Conservation (phyloP, 225 moss, liverwort and hornwort species). For the Sphagnum tenellum region DNA sequence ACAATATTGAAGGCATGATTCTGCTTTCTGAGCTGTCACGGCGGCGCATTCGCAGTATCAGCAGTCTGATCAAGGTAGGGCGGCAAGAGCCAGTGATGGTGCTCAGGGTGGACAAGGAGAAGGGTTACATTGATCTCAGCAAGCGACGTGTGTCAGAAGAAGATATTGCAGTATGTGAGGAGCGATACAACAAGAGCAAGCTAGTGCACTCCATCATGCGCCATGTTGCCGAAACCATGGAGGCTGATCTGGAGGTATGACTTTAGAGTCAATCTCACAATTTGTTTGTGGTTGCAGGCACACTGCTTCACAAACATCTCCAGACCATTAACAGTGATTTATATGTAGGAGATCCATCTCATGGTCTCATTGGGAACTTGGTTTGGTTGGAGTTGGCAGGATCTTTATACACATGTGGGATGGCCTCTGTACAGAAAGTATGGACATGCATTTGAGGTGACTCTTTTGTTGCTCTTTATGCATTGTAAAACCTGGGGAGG, state of each 20-base stretch:
- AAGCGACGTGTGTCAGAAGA: constrained; percentile 96
- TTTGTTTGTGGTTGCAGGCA: neutral
- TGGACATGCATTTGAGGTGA: constrained; percentile 93
- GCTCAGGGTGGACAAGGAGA: constrained; percentile 91
- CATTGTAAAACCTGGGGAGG: no score
- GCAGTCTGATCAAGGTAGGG: constrained; percentile 94
- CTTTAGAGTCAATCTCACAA: no score
- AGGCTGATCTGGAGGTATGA: constrained; percentile 87
- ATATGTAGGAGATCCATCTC: no score
- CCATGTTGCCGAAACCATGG: constrained; percentile 95
- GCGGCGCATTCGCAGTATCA: constrained; percentile 94
- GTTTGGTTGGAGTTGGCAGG: constrained; percentile 24
- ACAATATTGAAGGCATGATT: constrained; percentile 98
- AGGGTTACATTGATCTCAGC: constrained; percentile 95
- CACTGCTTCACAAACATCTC: no score
- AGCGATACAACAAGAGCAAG: constrained; percentile 96
- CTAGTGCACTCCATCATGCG: constrained; percentile 96
- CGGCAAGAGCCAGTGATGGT: constrained; percentile 98
- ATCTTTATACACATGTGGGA: constrained; percentile 64
- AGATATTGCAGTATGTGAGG: constrained; percentile 80
- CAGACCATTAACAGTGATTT: no score
- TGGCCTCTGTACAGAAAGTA: constrained; percentile 88
- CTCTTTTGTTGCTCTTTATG: neutral
- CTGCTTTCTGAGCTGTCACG: constrained; percentile 83
- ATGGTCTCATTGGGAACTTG: neutral